Percentiles rank a stretch among this genome's conserved stretches.
phyloP scores from a whole-genome alignment of 1,284 basidiomycete species.

The Neolentinus lepideus region DNA sequence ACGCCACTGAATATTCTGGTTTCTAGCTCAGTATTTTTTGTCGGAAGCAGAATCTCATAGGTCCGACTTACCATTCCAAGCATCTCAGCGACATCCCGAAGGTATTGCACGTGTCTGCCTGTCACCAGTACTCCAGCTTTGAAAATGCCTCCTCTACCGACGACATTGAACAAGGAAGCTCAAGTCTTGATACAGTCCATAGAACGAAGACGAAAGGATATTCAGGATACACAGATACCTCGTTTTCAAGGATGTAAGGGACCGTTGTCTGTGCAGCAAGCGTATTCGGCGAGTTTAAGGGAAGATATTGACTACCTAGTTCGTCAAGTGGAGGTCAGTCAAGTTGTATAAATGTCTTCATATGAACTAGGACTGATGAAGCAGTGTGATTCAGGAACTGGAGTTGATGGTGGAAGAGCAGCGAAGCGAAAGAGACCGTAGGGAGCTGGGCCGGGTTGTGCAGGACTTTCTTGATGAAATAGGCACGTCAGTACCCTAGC shows the following conservation, averaged over 20 bases:
- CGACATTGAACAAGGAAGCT: constrained; percentile 42
- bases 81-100: too few relatives aligned
- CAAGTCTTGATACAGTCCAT: constrained; percentile 41
- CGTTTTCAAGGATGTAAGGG: constrained; percentile 61
- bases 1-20: too few relatives aligned
- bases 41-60: too few relatives aligned
- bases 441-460: constrained; percentile 43
- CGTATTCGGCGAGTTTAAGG: constrained; percentile 65
- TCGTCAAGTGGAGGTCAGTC: constrained; percentile 62
- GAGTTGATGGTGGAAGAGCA: constrained; percentile 65
- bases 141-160: constrained; percentile 57
- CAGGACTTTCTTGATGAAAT: constrained; percentile 40
- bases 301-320: constrained; percentile 64
- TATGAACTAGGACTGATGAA: constrained; percentile 4
- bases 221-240: constrained; percentile 68
- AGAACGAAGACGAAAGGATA: constrained; percentile 52
- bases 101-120: too few relatives aligned
- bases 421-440: constrained; percentile 42
- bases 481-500: constrained; percentile 35
- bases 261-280: constrained; percentile 62
- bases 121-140: too few relatives aligned
- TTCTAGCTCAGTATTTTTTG: too few relatives aligned
- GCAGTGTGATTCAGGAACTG: constrained; percentile 40
- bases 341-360: constrained; percentile 1
- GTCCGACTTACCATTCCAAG: too few relatives aligned